Base-by-base conservation (phyloP, 257 asterid genomes). In the Gynochthodes officinalis region DNA sequence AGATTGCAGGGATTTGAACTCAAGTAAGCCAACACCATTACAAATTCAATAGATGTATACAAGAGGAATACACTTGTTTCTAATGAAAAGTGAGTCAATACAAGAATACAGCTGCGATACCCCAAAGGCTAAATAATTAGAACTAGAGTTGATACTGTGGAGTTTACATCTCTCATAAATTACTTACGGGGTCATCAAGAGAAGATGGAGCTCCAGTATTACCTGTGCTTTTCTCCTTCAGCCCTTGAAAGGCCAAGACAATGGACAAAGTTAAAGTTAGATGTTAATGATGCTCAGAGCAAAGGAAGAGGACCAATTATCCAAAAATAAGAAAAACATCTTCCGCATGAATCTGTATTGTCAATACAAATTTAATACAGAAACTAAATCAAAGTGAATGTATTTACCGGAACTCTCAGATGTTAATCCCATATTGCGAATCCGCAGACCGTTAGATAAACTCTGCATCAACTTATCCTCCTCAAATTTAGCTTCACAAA, bases 181-280 rank as follows among this genome's bases (percentile, higher is more conserved):
- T 15, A 70, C 93, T 88, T 80, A 93, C 97, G 19, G 73, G 90
- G 75, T 82, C 81, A 77, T 83, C 88, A 75, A 62, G 75, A 7
- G 67, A 65, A 70, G 60, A 76, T 3, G 89, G 95, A 71, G 96
- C 85, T 77, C 78, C 88, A 54, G 72, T 72, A 63, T 62, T 75
- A 77, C 81, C 93, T 37, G 55, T 67, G 30, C 53, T 70, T 74
- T 75, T 74, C 54, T 74, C 90, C 83, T 78, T 85, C 70, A 40
- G 52, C 63, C 83, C 98, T 87, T 79, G 57, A 63, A 35, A 54
- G 33, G 11, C 21, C 69, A 59, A 64, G 64, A 70, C 10, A 32
- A 70, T 42, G 67, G 5, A 18, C 64, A 52, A 32, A 64, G 23
- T 63, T 21, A 67, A 35, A 23, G 30, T 46, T 11, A 59, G 37